These are phyloP conservation scores for Aureobasidium vineae DNA, from an alignment of 2,329 filamentous ascomycete species.

Conservation along the genomic window DNA sequence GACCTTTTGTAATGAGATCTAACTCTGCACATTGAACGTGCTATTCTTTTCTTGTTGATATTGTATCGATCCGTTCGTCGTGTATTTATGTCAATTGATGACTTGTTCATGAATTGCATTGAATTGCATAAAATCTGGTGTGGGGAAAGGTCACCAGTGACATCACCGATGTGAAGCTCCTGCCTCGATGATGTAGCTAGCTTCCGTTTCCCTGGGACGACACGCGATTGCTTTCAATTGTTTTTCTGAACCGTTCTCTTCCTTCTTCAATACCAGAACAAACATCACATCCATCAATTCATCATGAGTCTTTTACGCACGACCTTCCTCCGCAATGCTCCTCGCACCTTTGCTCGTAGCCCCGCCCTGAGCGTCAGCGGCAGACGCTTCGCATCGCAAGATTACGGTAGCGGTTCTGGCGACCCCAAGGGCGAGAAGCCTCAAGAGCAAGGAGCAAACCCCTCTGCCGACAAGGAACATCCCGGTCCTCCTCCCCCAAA, in stretches of 20 bases:
- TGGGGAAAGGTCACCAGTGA: not conserved
- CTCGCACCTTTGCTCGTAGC: constrained; percentile 30
- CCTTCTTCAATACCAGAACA: not conserved
- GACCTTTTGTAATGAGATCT: not conserved
- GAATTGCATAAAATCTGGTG: not conserved
- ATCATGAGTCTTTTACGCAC: constrained; percentile 28
- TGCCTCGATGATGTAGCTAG: constrained; percentile 8
- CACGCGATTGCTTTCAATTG: constrained; percentile 3
- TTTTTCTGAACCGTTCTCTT: constrained; percentile 4
- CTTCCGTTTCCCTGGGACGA: not conserved
- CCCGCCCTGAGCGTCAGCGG: constrained; percentile 26
- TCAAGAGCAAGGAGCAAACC: constrained; percentile 44
- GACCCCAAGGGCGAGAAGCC: constrained; percentile 47
- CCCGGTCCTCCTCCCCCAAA: constrained; percentile 46
- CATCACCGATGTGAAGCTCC: not conserved
- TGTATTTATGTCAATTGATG: not conserved
- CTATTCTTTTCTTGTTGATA: not conserved
- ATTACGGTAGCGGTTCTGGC: constrained; percentile 44
- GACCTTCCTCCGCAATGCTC: constrained; percentile 29
- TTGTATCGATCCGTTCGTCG: not conserved
- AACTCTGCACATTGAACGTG: not conserved
- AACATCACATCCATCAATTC: constrained; percentile 11
- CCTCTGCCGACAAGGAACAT: constrained; percentile 45
- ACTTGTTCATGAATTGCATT: not conserved
- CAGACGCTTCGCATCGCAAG: constrained; percentile 39